phyloP scores from a whole-genome alignment of 2,329 filamentous ascomycete genomes.

The Talaromyces piceae region DNA sequence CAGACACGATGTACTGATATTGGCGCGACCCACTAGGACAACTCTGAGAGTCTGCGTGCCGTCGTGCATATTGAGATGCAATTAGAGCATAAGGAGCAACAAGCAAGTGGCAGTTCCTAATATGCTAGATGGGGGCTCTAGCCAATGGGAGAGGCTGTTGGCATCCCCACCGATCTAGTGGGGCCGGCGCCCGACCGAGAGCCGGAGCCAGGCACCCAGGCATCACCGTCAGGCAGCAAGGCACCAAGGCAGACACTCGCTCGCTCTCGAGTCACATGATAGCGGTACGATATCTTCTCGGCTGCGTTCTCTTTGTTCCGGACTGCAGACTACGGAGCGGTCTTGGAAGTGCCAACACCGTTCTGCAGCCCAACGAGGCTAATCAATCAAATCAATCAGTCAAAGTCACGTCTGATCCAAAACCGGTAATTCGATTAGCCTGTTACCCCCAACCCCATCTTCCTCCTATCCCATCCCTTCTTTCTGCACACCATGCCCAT shows the following conservation, averaged over 20 bases:
- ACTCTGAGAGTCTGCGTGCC: too few species aligned
- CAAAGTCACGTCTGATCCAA: too few species aligned
- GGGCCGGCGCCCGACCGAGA: background rate
- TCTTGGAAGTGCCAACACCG: conserved; percentile 32
- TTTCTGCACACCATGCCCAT: background rate
- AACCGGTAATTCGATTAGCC: too few species aligned
- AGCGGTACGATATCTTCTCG: conserved; percentile 28
- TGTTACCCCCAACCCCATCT: background rate
- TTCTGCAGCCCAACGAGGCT: background rate
- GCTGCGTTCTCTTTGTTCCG: conserved; percentile 34
- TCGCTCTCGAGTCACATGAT: conserved; percentile 11
- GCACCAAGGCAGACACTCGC: background rate
- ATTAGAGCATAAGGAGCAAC: background rate
- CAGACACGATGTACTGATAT: background rate
- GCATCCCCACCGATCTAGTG: background rate
- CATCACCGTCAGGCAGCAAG: background rate
- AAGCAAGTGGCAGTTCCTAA: background rate
- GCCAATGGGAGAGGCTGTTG: background rate
- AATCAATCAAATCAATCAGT: background rate
- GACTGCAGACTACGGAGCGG: conserved; percentile 38
- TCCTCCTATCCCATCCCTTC: background rate
- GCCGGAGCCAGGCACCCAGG: background rate
- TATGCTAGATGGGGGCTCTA: background rate
- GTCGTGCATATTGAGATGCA: background rate
- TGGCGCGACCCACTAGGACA: background rate